A percentile compares a stretch with the other conserved stretches of the same genome.
Evolutionary conservation across 163 green algal genomes (phyloP).

Genomic region (Botryococcus braunii): DNA sequence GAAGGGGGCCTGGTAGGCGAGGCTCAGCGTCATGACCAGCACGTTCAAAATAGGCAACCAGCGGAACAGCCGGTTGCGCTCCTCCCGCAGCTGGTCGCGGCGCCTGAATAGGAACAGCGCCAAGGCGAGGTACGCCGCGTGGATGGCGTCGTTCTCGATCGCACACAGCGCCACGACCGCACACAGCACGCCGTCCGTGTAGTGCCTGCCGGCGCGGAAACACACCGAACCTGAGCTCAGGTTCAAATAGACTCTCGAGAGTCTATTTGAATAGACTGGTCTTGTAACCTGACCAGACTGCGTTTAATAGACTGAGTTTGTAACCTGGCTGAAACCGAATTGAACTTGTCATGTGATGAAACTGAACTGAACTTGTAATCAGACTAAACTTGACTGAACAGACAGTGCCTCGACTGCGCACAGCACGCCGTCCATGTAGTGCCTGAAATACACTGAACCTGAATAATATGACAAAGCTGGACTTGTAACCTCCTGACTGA

Average conservation of each 20-base stretch:
- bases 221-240: too few species aligned
- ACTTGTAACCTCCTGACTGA: too few species aligned
- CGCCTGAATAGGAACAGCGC: constrained; percentile 58
- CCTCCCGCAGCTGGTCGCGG: constrained; percentile 17
- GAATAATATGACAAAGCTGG: too few species aligned
- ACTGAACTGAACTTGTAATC: too few species aligned
- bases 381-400: too few species aligned
- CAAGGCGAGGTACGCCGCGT: constrained; percentile 66
- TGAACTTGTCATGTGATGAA: too few species aligned
- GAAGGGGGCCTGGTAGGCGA: constrained; percentile 56
- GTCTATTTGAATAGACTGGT: too few species aligned
- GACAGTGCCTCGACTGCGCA: constrained; percentile 51
- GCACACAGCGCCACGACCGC: constrained; percentile 51
- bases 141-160: constrained; percentile 61
- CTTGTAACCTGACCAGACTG: too few species aligned
- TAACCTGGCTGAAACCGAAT: too few species aligned
- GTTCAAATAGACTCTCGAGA: too few species aligned
- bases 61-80: constrained; percentile 28
- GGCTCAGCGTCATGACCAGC: constrained; percentile 40
- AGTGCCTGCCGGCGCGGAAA: constrained; percentile 41
- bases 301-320: too few species aligned
- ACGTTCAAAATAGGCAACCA: constrained; percentile 50
- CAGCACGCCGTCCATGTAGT: constrained; percentile 52
- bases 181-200: constrained; percentile 49
- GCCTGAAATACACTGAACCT: too few species aligned